phyloP scores from a whole-genome alignment of 78 protist genomes.

The Dictyostelium capitatum region DNA sequence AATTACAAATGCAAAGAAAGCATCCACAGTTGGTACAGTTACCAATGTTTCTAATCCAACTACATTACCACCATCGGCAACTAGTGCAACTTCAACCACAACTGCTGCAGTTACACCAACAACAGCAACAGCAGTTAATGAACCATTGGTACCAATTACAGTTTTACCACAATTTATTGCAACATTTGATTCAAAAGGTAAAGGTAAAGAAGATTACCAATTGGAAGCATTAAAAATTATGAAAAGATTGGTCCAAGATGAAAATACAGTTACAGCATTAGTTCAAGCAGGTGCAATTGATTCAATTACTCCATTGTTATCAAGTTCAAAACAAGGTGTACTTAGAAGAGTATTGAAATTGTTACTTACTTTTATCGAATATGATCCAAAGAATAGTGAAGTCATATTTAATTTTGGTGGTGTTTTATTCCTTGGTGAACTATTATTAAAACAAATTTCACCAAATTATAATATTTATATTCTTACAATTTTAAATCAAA shows the following conservation, averaged over 20 bases:
- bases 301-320: constrained; percentile 30
- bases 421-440: constrained; percentile 22
- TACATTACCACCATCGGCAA: neutral
- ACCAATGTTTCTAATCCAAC: neutral
- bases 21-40: neutral
- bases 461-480: constrained; percentile 29
- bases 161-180: constrained; percentile 30
- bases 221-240: constrained; percentile 34
- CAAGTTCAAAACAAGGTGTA: constrained; percentile 8
- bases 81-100: neutral
- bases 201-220: constrained; percentile 51
- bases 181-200: constrained; percentile 16
- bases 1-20: neutral
- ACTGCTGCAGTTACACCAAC: neutral
- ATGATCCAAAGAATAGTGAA: constrained; percentile 51
- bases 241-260: constrained; percentile 38
- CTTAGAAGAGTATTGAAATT: constrained; percentile 48
- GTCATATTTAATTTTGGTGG: constrained; percentile 46
- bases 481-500: neutral
- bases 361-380: constrained; percentile 39
- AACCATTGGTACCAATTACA: constrained; percentile 28
- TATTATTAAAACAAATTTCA: constrained; percentile 35
- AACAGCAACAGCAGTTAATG: neutral
- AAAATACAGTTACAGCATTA: neutral
- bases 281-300: constrained; percentile 35